phyloP scores from a whole-genome alignment of 2,329 filamentous ascomycete species.

The Salinomyces thailandicus region DNA sequence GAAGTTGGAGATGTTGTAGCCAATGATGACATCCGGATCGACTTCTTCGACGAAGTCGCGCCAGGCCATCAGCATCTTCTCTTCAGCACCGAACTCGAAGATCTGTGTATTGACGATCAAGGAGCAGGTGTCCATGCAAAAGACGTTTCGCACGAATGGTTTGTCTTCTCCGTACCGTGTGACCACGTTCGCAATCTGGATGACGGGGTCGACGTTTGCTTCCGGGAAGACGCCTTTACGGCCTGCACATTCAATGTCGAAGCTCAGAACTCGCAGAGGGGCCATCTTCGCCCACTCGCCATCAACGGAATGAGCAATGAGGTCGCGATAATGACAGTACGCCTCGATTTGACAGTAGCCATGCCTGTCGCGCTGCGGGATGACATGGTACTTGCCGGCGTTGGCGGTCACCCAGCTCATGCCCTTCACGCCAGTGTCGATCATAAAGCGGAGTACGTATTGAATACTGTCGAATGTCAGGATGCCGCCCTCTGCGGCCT shows the following conservation, averaged over 20 bases:
- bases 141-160: conserved; percentile 92
- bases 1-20: conserved; percentile 98
- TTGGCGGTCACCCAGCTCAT: conserved; percentile 97
- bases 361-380: conserved; percentile 56
- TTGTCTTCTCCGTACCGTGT: conserved; percentile 91
- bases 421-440: conserved; percentile 85
- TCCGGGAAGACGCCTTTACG: conserved; percentile 97
- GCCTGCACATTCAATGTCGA: conserved; percentile 97
- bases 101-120: conserved; percentile 92
- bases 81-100: conserved; percentile 68
- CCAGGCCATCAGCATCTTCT: conserved; percentile 88
- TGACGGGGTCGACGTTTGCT: conserved; percentile 81
- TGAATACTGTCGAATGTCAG: conserved; percentile 93
- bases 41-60: conserved; percentile 79
- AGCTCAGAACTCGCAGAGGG: conserved; percentile 80
- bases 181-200: conserved; percentile 95
- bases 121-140: conserved; percentile 85
- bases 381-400: conserved; percentile 59
- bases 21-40: conserved; percentile 94
- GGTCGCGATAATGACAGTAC: conserved; percentile 65
- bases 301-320: conserved; percentile 78
- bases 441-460: conserved; percentile 94
- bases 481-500: conserved; percentile 56
- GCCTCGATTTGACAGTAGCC: conserved; percentile 98
- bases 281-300: conserved; percentile 99